A percentile compares a stretch with the other conserved stretches of the same genome.
Conservation (phyloP, 2,329 filamentous ascomycete genomes). For the Cladorrhinum sp. region DNA sequence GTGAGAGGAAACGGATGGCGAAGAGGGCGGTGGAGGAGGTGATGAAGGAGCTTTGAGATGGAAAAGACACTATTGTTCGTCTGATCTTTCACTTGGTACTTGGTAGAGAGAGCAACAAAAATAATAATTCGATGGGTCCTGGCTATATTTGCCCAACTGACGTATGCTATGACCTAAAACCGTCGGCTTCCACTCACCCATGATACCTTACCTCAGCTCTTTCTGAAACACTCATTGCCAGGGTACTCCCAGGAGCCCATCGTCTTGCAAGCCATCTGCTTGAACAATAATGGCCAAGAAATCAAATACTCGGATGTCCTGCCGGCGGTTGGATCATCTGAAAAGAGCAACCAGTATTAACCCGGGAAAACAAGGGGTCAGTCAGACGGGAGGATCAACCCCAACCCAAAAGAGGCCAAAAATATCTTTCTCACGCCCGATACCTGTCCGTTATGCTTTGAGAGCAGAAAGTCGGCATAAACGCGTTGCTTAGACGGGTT, state of each 20-base stretch:
- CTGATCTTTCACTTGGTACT: background rate
- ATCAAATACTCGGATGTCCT: background rate
- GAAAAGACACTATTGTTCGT: background rate
- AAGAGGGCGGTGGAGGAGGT: constrained; percentile 61
- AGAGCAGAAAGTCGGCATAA: background rate
- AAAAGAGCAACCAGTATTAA: background rate
- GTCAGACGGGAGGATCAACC: background rate
- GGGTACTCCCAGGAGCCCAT: background rate
- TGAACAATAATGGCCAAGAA: background rate
- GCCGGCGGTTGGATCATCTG: background rate
- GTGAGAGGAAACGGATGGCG: constrained; percentile 59
- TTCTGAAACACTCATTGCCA: background rate
- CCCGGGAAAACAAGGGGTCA: background rate
- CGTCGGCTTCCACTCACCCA: background rate
- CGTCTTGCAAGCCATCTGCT: background rate
- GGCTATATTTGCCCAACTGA: too few relatives aligned
- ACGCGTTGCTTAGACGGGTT: background rate
- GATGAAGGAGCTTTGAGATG: constrained; percentile 54
- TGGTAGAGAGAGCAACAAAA: too few relatives aligned
- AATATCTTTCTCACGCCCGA: background rate
- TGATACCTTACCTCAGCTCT: background rate
- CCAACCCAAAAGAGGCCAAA: background rate
- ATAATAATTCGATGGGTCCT: background rate
- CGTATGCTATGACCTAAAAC: too few relatives aligned
- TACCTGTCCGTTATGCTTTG: background rate